Conservation (phyloP, 2,329 filamentous ascomycete species). For the Penicillium crustosum region DNA sequence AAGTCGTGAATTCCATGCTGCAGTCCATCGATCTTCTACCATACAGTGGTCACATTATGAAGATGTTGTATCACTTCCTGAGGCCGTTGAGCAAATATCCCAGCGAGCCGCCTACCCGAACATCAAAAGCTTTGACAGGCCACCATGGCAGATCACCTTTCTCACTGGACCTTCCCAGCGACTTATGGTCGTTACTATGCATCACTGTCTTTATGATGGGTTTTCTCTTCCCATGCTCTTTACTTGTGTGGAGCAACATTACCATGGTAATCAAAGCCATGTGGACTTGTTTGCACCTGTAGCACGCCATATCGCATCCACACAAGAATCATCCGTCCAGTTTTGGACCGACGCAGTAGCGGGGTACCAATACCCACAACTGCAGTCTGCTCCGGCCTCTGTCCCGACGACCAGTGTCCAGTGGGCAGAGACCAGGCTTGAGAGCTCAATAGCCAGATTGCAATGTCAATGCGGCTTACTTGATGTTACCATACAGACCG, state of each 20-base stretch:
- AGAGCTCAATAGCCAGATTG: background rate
- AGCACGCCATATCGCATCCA: background rate
- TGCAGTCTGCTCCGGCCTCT: background rate
- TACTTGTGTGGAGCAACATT: background rate
- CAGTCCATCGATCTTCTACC: background rate
- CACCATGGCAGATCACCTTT: slow-evolving; percentile 2
- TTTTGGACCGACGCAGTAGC: background rate
- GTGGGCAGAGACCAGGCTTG: slow-evolving; percentile 1
- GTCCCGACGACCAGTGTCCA: background rate
- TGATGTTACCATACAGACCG: slow-evolving; percentile 2
- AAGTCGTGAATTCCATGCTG: background rate
- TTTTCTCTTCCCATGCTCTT: slow-evolving; percentile 13
- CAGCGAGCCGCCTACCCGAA: background rate
- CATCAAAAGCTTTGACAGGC: background rate
- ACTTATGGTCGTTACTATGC: slow-evolving; percentile 13
- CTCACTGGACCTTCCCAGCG: background rate
- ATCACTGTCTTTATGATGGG: slow-evolving; percentile 18
- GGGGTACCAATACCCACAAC: background rate
- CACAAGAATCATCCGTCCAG: background rate
- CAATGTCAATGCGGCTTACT: background rate
- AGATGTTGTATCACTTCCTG: background rate
- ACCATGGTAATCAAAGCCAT: background rate
- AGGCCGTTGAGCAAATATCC: slow-evolving; percentile 1
- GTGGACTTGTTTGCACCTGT: background rate
- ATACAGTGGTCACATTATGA: slow-evolving; percentile 2